Evolutionary conservation across 208 protist species (phyloP).

Genomic region (Leishmania arabica): DNA sequence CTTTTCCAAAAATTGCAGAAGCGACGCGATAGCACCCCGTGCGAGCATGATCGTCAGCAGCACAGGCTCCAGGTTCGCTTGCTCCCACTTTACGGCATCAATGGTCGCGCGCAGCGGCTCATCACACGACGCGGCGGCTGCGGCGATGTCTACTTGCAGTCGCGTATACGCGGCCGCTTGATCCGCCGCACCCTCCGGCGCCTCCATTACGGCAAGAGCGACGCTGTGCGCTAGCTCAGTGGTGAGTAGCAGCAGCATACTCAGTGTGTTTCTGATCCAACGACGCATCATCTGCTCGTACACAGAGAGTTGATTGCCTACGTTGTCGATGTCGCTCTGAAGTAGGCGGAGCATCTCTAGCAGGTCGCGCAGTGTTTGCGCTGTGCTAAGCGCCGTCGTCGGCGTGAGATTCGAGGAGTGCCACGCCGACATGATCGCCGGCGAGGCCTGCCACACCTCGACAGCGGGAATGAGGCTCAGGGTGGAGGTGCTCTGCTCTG

Average conservation of each 20-base stretch:
- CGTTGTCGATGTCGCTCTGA: conserved; percentile 39
- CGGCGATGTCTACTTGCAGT: conserved; percentile 7
- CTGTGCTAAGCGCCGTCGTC: not conserved
- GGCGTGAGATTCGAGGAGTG: conserved; percentile 12
- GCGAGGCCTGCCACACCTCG: conserved; percentile 25
- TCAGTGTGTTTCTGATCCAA: conserved; percentile 23
- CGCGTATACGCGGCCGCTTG: conserved; percentile 6
- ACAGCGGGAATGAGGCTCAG: conserved; percentile 23
- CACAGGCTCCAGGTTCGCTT: conserved; percentile 27
- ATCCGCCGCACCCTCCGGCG: not conserved
- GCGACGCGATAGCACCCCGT: conserved; percentile 16
- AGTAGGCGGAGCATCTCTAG: conserved; percentile 39
- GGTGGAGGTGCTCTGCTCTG: conserved; percentile 25
- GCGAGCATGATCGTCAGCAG: conserved; percentile 36
- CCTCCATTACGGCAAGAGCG: conserved; percentile 4
- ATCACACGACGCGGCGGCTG: conserved; percentile 1
- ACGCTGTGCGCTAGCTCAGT: conserved; percentile 20
- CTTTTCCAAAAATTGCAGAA: conserved; percentile 16
- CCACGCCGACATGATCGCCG: conserved; percentile 17
- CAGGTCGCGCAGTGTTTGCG: conserved; percentile 27
- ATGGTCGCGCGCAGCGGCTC: conserved; percentile 18
- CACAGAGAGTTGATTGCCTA: conserved; percentile 25
- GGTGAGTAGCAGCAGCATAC: conserved; percentile 18
- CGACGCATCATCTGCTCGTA: conserved; percentile 29
- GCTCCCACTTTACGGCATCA: conserved; percentile 12